Conservation (phyloP, 1,139 yeast species). For the Suhomyces taliae region DNA sequence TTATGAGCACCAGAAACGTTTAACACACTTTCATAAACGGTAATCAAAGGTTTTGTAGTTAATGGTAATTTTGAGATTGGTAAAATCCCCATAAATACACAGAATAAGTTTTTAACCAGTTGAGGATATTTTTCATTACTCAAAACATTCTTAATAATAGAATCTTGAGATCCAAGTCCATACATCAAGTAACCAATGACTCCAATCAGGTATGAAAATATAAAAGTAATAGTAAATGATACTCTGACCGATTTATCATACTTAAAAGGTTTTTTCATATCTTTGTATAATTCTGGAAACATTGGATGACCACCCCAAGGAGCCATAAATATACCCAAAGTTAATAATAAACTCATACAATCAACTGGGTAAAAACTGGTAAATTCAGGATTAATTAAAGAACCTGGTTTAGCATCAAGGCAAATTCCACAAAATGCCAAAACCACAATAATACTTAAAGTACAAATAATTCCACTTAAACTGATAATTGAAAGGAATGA, state of each 20-base stretch:
- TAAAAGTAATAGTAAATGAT: slow-evolving; percentile 36
- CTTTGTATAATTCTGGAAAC: slow-evolving; percentile 75
- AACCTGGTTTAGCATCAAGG: slow-evolving; percentile 61
- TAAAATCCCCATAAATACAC: slow-evolving; percentile 40
- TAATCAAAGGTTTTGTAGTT: slow-evolving; percentile 39
- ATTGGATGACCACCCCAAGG: slow-evolving; percentile 94
- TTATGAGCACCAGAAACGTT: slow-evolving; percentile 4
- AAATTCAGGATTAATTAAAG: slow-evolving; percentile 55
- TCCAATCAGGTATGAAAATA: slow-evolving; percentile 35
- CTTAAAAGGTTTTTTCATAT: slow-evolving; percentile 74
- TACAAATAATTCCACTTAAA: slow-evolving; percentile 71
- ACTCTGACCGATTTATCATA: slow-evolving; percentile 28
- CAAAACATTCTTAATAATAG: slow-evolving; percentile 41
- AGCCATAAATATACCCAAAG: slow-evolving; percentile 77
- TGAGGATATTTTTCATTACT: slow-evolving; percentile 33
- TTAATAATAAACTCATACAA: slow-evolving; percentile 49
- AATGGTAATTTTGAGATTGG: slow-evolving; percentile 46
- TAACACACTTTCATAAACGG: slow-evolving; percentile 34
- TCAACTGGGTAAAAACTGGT: slow-evolving; percentile 55
- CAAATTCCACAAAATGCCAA: slow-evolving; percentile 64
- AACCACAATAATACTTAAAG: slow-evolving; percentile 59
- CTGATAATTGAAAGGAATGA: slow-evolving; percentile 70
- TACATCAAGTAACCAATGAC: slow-evolving; percentile 43
- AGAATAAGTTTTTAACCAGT: slow-evolving; percentile 30
- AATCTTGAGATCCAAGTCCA: slow-evolving; percentile 38